A percentile compares a stretch with the other conserved stretches of the same genome.
Evolutionary conservation across 1,284 basidiomycete genomes (phyloP).

Genomic region (Microbotryum scabiosae): DNA sequence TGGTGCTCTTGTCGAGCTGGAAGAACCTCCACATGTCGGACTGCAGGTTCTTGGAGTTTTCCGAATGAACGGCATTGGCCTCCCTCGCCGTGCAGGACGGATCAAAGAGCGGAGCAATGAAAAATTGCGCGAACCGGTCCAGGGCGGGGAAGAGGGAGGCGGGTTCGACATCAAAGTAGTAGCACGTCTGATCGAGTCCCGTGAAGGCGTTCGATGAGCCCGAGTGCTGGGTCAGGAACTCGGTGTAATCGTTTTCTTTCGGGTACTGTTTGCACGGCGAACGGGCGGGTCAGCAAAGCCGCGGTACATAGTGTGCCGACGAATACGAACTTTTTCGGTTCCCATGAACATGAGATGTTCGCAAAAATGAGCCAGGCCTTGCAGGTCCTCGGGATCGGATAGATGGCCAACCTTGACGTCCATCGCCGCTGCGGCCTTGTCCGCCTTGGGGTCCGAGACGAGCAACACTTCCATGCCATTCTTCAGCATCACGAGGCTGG

Average conservation of each 20-base stretch:
- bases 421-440: constrained; percentile 91
- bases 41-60: constrained; percentile 97
- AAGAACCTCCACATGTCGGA: constrained; percentile 93
- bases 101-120: constrained; percentile 84
- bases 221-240: constrained; percentile 83
- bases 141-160: constrained; percentile 75
- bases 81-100: constrained; percentile 87
- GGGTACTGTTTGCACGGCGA: constrained; percentile 55
- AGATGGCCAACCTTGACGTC: constrained; percentile 94
- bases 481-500: constrained; percentile 63
- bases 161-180: constrained; percentile 85
- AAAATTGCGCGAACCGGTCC: constrained; percentile 87
- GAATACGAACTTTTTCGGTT: constrained; percentile 42
- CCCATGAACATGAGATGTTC: constrained; percentile 93
- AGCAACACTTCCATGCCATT: constrained; percentile 84
- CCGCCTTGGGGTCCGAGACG: constrained; percentile 76
- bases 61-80: constrained; percentile 93
- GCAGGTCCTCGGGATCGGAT: constrained; percentile 59
- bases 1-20: constrained; percentile 87
- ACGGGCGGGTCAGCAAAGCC: neutral
- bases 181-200: constrained; percentile 86
- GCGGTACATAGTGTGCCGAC: neutral
- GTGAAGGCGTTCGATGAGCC: constrained; percentile 93
- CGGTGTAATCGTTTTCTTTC: constrained; percentile 83
- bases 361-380: constrained; percentile 55